Conservation (phyloP, 345 rosid genomes). For the Schrenkiella parvula region DNA sequence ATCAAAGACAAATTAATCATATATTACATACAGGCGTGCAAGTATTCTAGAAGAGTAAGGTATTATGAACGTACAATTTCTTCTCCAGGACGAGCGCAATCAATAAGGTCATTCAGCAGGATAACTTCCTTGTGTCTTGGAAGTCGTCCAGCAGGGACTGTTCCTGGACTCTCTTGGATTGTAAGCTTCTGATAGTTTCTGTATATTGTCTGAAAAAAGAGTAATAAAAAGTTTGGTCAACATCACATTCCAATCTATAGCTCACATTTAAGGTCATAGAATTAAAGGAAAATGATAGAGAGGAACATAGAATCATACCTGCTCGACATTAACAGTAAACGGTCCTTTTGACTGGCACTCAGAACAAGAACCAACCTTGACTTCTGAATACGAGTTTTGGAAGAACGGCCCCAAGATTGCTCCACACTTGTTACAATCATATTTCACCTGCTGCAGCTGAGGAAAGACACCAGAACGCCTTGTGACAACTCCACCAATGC, state of each 20-base stretch:
- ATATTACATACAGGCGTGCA: neutral
- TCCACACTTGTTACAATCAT: conserved; percentile 97
- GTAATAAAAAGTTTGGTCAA: neutral
- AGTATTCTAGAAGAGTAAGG: neutral
- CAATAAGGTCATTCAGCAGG: conserved; percentile 85
- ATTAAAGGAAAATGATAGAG: neutral
- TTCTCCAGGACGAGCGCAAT: conserved; percentile 97
- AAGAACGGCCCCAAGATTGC: conserved; percentile 87
- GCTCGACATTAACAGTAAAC: conserved; percentile 90
- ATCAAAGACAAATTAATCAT: neutral
- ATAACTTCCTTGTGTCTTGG: conserved; percentile 99
- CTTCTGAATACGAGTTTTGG: conserved; percentile 97
- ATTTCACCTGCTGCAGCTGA: conserved; percentile 95
- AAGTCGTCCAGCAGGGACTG: conserved; percentile 97
- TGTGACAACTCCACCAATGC: conserved; percentile 97
- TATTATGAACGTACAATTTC: conserved; percentile 55
- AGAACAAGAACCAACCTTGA: conserved; percentile 97
- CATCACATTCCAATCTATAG: neutral
- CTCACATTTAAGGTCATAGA: neutral
- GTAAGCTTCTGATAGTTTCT: conserved; percentile 96
- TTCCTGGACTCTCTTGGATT: conserved; percentile 98
- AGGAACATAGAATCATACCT: conserved; percentile 40
- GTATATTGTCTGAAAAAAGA: conserved; percentile 75
- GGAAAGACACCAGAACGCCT: conserved; percentile 98
- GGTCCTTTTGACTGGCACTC: conserved; percentile 99